Evolutionary conservation across 768 basidiomycete species (phyloP).

Genomic region (Russula dissimulans): DNA sequence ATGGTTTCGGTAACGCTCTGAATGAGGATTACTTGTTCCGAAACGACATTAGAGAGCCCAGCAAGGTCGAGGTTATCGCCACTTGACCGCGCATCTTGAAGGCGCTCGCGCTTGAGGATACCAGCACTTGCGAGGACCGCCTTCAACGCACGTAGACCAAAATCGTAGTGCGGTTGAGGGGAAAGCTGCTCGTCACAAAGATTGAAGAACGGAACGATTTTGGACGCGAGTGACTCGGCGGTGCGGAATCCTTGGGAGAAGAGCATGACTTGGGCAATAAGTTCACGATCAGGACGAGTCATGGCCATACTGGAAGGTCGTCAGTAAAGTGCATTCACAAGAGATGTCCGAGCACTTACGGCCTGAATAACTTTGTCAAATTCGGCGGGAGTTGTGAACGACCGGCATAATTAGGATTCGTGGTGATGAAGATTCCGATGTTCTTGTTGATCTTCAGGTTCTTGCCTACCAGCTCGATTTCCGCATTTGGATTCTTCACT

Average conservation of each 20-base stretch:
- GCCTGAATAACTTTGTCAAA: constrained; percentile 86
- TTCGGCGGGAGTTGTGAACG: constrained; percentile 86
- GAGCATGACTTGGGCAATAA: constrained; percentile 98
- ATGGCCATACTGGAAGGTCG: constrained; percentile 76
- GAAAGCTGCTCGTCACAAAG: constrained; percentile 96
- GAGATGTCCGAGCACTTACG: constrained; percentile 41
- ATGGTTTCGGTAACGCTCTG: constrained; percentile 99
- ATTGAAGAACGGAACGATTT: constrained; percentile 99
- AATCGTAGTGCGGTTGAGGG: constrained; percentile 97
- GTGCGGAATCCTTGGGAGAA: constrained; percentile 99
- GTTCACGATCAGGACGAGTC: constrained; percentile 95
- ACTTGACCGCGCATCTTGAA: constrained; percentile 37
- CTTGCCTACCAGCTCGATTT: constrained; percentile 95
- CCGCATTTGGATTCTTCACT: constrained; percentile 73
- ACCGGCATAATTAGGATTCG: constrained; percentile 97
- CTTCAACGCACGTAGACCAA: constrained; percentile 94
- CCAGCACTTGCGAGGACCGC: constrained; percentile 95
- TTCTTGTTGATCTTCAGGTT: constrained; percentile 87
- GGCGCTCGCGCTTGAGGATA: constrained; percentile 89
- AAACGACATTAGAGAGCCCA: constrained; percentile 58
- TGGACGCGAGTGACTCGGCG: constrained; percentile 93
- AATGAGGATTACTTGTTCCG: constrained; percentile 94
- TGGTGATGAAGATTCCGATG: constrained; percentile 99
- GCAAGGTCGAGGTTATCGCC: constrained; percentile 35
- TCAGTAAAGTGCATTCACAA: neutral